These are phyloP conservation scores for Solanum piurae DNA, from an alignment of 257 asterid species.

Conservation along the genomic window DNA sequence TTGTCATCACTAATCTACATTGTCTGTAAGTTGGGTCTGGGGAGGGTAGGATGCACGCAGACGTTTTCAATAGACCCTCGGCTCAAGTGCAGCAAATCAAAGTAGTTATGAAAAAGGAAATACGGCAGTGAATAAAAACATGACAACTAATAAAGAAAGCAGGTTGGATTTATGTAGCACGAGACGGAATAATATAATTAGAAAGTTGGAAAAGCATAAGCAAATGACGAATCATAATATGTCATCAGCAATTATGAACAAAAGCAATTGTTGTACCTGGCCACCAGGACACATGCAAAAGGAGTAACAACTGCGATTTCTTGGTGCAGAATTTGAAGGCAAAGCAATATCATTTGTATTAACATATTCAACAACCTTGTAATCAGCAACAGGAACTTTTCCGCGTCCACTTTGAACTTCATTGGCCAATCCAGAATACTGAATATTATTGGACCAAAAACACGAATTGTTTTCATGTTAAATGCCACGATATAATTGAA, in stretches of 20 bases:
- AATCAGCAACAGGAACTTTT: conserved; percentile 94
- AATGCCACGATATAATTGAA: neutral
- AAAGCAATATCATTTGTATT: conserved; percentile 11
- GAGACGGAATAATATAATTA: neutral
- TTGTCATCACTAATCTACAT: neutral
- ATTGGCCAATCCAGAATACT: conserved; percentile 75
- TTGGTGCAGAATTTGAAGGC: conserved; percentile 23
- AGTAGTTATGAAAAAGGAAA: neutral
- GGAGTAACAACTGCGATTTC: conserved; percentile 70
- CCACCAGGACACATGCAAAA: conserved; percentile 99
- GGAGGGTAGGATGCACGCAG: neutral
- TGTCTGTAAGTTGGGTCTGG: neutral
- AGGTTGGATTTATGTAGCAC: neutral
- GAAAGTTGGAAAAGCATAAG: neutral
- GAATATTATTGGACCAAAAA: conserved; percentile 11
- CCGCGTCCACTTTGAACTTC: conserved; percentile 84
- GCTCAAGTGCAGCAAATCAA: neutral
- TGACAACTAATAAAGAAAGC: neutral
- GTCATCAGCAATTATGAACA: neutral
- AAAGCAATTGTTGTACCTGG: conserved; percentile 40
- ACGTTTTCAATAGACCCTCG: neutral
- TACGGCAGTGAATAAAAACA: neutral
- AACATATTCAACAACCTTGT: conserved; percentile 72
- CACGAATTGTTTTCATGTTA: neutral
- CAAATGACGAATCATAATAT: neutral